Evolutionary conservation across 2,329 filamentous ascomycete species (phyloP).

Genomic region (Teratosphaeria nubilosa): DNA sequence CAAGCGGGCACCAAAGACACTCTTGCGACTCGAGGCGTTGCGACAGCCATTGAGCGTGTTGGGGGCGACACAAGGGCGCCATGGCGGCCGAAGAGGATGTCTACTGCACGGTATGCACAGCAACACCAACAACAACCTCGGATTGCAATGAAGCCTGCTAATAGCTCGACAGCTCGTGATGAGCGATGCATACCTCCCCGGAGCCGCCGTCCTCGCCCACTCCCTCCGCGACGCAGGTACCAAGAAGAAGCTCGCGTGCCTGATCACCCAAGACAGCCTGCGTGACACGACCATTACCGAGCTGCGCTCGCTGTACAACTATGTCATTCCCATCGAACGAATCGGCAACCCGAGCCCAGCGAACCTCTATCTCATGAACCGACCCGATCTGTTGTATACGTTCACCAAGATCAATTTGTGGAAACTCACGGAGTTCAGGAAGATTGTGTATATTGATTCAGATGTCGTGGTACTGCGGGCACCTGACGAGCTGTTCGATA

Average conservation of each 20-base stretch:
- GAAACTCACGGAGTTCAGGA: constrained; percentile 80
- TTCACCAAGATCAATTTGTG: constrained; percentile 96
- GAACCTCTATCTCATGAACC: constrained; percentile 87
- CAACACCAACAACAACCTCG: too few relatives aligned
- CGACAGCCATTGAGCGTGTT: neutral
- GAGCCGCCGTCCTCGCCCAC: constrained; percentile 86
- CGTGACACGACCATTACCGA: constrained; percentile 65
- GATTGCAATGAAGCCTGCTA: neutral
- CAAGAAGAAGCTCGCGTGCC: constrained; percentile 70
- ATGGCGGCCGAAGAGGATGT: constrained; percentile 41
- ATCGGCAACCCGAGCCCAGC: constrained; percentile 66
- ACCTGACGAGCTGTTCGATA: constrained; percentile 81
- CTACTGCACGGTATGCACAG: constrained; percentile 51
- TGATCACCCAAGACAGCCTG: constrained; percentile 73
- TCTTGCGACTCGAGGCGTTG: neutral
- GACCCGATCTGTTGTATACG: constrained; percentile 77
- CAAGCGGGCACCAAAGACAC: neutral
- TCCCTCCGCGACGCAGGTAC: constrained; percentile 86
- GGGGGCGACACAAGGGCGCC: neutral
- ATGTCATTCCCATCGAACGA: constrained; percentile 72
- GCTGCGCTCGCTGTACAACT: constrained; percentile 80
- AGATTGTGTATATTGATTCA: constrained; percentile 89
- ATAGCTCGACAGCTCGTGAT: constrained; percentile 61
- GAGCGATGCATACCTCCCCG: constrained; percentile 91
- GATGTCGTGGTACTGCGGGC: constrained; percentile 86